phyloP scores from a whole-genome alignment of 176 grass and related monocot genomes.

The Guadua angustifolia region DNA sequence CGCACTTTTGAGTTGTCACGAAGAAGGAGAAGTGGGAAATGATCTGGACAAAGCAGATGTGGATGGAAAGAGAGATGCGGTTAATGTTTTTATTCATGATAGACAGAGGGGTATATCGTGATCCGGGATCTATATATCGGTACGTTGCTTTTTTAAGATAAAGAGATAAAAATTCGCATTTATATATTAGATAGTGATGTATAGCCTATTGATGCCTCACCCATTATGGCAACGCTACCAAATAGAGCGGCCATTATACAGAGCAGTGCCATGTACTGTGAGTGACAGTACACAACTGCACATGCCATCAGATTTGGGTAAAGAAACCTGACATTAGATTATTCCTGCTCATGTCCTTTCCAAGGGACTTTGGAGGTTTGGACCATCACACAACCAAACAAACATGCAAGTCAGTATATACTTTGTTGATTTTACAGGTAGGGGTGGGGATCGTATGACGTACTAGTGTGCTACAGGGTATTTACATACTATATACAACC shows the following conservation, averaged over 20 bases:
- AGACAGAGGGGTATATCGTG: no score
- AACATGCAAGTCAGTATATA: background rate
- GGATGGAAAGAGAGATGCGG: no score
- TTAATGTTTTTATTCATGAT: no score
- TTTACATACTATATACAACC: background rate
- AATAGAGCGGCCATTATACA: background rate
- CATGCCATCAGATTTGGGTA: background rate
- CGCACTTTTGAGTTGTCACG: no score
- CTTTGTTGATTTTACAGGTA: constrained; percentile 2
- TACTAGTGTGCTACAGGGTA: background rate
- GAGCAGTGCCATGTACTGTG: background rate
- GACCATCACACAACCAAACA: background rate
- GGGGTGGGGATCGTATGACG: background rate
- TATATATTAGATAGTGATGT: constrained; percentile 32
- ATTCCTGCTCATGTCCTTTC: constrained; percentile 3
- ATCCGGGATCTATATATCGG: no score
- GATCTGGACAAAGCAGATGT: no score
- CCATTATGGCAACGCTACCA: constrained; percentile 14
- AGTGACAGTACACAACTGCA: background rate
- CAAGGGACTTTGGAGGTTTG: background rate
- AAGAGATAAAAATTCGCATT: no score
- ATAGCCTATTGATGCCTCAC: constrained; percentile 5
- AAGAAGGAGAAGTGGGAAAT: no score
- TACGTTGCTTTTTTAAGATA: no score
- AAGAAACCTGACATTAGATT: constrained; percentile 21